Evolutionary conservation across 2,329 filamentous ascomycete genomes (phyloP), one percentile per base, ranked within the genome.

Genomic region (Penicillium sp.): DNA sequence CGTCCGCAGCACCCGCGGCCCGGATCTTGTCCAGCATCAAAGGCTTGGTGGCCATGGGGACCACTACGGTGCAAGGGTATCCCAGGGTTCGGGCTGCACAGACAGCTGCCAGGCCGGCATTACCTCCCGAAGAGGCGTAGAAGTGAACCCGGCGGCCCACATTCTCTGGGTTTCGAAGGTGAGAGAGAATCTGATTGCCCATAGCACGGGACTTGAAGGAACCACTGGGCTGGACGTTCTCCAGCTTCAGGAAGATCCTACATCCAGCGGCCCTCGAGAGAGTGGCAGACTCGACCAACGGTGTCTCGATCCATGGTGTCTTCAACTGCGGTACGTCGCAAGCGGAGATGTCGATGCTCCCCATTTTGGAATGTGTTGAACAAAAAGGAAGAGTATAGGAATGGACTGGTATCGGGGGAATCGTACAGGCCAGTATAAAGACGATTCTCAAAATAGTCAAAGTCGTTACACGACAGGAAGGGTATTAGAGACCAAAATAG

Each of bases 141-240:
- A 94, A 93, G 76, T 89, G 88, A 16, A 77, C 67, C 42, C 78
- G 74, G 53, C 77, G 74, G 67, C 70, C 72, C 50, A 62, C 53
- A 60, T 73, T 69, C 53, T 70, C 67, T 27, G 76, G 72, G 43
- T 75, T 71, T 52, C 75, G 64, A 54, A 79, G 70, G 62, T 76
- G 70, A 2, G 79, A 77, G 48, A 86, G 79, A 69, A 91, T 86
- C 68, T 89, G 81, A 71, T 89, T 83, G 46, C 89, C 89, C 57
- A 93, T 84, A 29, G 88, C 89, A 61, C 74, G 82, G 44, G 89
- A 92, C 73, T 95, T 94, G 84, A 95, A 96, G 38, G 89, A 92
- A 59, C 89, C 89, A 21, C 88, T 88, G 4, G 90, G 91, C 68
- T 96, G 91, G 50, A 92, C 83, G 69, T 89, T 90, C 65, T 95